Evolutionary conservation across 495 filamentous ascomycete species (phyloP).

Genomic region (Xeromyces bisporus): DNA sequence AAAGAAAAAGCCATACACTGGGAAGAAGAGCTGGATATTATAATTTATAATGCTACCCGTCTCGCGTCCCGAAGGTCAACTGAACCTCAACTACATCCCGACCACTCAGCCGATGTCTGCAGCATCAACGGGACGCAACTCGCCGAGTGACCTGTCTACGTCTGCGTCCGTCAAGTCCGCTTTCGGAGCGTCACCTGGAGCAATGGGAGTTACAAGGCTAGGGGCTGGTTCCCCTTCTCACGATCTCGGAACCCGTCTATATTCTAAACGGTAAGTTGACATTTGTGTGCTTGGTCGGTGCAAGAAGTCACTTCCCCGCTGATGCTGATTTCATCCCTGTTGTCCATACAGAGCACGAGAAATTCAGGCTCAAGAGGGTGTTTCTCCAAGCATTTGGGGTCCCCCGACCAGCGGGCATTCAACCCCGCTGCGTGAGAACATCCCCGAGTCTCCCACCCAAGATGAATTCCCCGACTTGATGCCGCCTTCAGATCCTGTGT

Average conservation of each 20-base stretch:
- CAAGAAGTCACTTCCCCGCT: neutral
- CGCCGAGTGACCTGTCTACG: slow-evolving; percentile 66
- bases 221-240: slow-evolving; percentile 96
- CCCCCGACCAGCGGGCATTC: slow-evolving; percentile 91
- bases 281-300: slow-evolving; percentile 1
- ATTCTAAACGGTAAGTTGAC: slow-evolving; percentile 73
- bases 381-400: slow-evolving; percentile 78
- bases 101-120: slow-evolving; percentile 63
- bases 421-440: slow-evolving; percentile 89
- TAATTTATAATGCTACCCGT: slow-evolving; percentile 77
- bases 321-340: neutral
- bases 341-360: slow-evolving; percentile 55
- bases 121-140: slow-evolving; percentile 73
- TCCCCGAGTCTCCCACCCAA: slow-evolving; percentile 86
- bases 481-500: slow-evolving; percentile 38
- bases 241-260: slow-evolving; percentile 64
- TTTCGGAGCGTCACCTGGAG: slow-evolving; percentile 51
- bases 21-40: too few relatives aligned
- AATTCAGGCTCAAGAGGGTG: slow-evolving; percentile 91
- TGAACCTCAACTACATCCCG: slow-evolving; percentile 63
- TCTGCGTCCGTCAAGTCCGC: slow-evolving; percentile 53
- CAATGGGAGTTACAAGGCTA: slow-evolving; percentile 59
- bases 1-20: too few relatives aligned
- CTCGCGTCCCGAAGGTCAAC: slow-evolving; percentile 45
- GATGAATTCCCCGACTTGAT: slow-evolving; percentile 89